These are phyloP conservation scores for Nicotiana attenuata DNA, from an alignment of 257 asterid genomes.

Conservation along the genomic window DNA sequence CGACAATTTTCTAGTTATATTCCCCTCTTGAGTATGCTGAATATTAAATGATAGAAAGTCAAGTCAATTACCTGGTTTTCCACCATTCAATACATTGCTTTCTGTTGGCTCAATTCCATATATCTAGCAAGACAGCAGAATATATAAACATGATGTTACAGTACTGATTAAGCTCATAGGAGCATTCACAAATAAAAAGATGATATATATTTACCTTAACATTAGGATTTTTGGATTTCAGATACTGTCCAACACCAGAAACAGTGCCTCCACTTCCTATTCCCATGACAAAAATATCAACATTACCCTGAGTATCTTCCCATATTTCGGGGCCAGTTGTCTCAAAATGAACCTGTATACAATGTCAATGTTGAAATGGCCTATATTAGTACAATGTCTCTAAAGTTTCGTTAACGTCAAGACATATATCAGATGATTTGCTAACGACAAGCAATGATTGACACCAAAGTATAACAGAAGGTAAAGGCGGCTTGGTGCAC, in stretches of 20 bases:
- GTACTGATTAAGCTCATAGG: neutral
- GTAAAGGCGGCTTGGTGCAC: too few relatives aligned
- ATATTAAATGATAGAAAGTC: neutral
- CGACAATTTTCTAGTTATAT: neutral
- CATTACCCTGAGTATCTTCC: slow-evolving; percentile 64
- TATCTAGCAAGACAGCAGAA: slow-evolving; percentile 29
- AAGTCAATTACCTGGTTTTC: slow-evolving; percentile 52
- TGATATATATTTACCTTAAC: slow-evolving; percentile 35
- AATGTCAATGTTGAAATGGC: neutral
- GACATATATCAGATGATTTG: neutral
- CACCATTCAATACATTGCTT: slow-evolving; percentile 64
- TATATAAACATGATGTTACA: neutral
- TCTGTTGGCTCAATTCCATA: slow-evolving; percentile 70
- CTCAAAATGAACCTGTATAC: slow-evolving; percentile 52
- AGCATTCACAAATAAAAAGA: neutral
- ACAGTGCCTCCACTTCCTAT: slow-evolving; percentile 80
- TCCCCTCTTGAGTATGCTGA: neutral
- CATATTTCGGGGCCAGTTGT: slow-evolving; percentile 79
- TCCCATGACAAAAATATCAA: slow-evolving; percentile 64
- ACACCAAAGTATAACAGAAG: neutral
- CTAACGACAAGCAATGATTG: too few relatives aligned
- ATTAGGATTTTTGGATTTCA: slow-evolving; percentile 55
- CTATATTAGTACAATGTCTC: neutral
- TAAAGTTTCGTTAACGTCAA: too few relatives aligned
- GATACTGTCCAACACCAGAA: slow-evolving; percentile 62